Evolutionary conservation across 306 rosid species (phyloP), one percentile per base, ranked within the genome.

Genomic region (Abrus pulchellus): DNA sequence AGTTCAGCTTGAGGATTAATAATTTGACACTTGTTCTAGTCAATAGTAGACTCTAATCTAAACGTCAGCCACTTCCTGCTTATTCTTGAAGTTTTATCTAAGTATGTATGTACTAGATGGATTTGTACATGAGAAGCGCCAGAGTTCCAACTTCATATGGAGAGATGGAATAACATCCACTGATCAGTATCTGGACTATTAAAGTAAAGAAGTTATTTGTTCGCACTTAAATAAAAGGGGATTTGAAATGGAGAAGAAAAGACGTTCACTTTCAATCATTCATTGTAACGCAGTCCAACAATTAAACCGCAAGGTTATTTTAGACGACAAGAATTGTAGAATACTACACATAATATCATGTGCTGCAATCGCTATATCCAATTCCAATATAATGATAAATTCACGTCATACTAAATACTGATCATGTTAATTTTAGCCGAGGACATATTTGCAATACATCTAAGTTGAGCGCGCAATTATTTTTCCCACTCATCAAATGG

Each of bases 151-250:
- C 52, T 72, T 72, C 63, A 38, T 4, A 36, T 9, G 50, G 63
- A 53, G 50, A 73, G 66, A 73, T 72, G 53, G 47, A 38, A 54
- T 40, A 38, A 6, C 77, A 72, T 73, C 78, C 28, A 20, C 67
- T 73, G 29, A 10, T 6, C 54, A 55, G 56, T 11, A 40, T 73
- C 7, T 40, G 29, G 67, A 73, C 14, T 55, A 40, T 9, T 54
- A 72, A 34, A 48, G 34, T 14, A 52, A 20, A 41, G 20, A 20
- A 8, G 12, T 20, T 40, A 12, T 11, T 36, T 71, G 45, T 12
- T 50, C 5, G n/a, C 48, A 54, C 38, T 72, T 38, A 72, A 20
- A 54, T 72, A 38, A 55, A 59, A 36, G n/a, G 9, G 13, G 0
- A 6, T 4, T 41, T 30, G 11, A 68, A 68, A 44, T 6, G 28